Percentiles rank a stretch among this genome's conserved stretches.
phyloP scores from a whole-genome alignment of 2,329 filamentous ascomycete species.

The Aspergillus cejpii region DNA sequence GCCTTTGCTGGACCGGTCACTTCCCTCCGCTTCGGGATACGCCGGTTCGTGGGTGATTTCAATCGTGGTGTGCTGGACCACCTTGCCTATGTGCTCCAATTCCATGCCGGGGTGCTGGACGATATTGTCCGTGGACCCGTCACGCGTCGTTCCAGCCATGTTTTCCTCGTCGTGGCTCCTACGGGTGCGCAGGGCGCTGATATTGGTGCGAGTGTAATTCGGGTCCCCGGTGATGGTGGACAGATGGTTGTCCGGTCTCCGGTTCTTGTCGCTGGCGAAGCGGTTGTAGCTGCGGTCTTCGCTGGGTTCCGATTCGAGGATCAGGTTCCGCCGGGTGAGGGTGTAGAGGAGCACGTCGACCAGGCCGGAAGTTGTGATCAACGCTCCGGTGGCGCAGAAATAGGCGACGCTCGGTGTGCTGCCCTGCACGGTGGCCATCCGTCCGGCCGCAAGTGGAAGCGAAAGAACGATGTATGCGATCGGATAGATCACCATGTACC shows the following conservation, averaged over 20 bases:
- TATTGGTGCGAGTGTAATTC: conserved; percentile 15
- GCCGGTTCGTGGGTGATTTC: conserved; percentile 37
- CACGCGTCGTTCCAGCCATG: conserved; percentile 27
- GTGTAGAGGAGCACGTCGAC: conserved; percentile 55
- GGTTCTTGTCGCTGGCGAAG: conserved; percentile 24
- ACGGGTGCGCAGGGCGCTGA: conserved; percentile 17
- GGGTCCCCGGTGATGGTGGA: conserved; percentile 28
- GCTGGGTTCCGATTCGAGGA: conserved; percentile 46
- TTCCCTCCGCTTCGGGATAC: conserved; percentile 20
- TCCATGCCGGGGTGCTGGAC: conserved; percentile 29
- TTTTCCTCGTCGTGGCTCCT: conserved; percentile 16
- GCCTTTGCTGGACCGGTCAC: conserved; percentile 26
- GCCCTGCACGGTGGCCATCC: conserved; percentile 38
- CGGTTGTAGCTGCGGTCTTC: conserved; percentile 31
- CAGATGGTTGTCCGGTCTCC: conserved; percentile 27
- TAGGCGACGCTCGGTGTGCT: conserved; percentile 34
- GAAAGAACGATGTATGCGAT: conserved; percentile 55
- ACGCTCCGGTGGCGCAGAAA: conserved; percentile 48
- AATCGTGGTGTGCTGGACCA: conserved; percentile 42
- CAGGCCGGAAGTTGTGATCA: conserved; percentile 55
- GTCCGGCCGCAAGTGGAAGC: conserved; percentile 53
- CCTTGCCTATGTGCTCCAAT: conserved; percentile 32
- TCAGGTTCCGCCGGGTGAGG: conserved; percentile 50
- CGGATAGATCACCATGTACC: conserved; percentile 45
- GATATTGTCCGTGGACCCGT: conserved; percentile 44